Percentiles rank a stretch among this genome's conserved stretches.
Evolutionary conservation across 768 basidiomycete species (phyloP).

Genomic region (Coprinellus micaceus): DNA sequence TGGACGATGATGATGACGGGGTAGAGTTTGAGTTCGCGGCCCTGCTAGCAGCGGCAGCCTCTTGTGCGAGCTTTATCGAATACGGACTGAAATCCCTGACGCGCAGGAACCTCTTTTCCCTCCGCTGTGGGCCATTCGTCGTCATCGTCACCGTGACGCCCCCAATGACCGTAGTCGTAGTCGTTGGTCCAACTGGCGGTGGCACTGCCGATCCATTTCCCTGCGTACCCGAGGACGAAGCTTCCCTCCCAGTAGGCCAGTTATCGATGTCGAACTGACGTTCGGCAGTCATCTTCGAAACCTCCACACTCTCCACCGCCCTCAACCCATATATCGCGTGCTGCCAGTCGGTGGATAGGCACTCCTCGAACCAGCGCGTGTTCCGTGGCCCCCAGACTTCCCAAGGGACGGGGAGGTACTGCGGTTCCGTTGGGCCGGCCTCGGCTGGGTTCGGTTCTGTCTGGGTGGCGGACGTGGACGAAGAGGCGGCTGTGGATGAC

Average conservation of each 20-base stretch:
- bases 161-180: too few species aligned
- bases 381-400: constrained; percentile 47
- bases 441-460: background rate
- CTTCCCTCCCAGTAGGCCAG: background rate
- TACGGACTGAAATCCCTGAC: constrained; percentile 33
- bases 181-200: background rate
- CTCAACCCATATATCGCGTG: constrained; percentile 50
- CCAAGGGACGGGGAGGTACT: constrained; percentile 35
- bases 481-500: background rate
- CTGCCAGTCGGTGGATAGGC: constrained; percentile 51
- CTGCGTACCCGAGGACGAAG: background rate
- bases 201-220: background rate
- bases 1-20: too few species aligned
- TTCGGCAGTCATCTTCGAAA: constrained; percentile 6
- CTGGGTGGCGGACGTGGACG: background rate
- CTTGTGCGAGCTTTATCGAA: constrained; percentile 13
- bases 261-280: constrained; percentile 6
- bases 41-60: too few species aligned
- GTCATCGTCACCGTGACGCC: too few species aligned
- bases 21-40: too few species aligned
- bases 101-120: constrained; percentile 22
- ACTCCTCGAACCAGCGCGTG: constrained; percentile 54
- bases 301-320: constrained; percentile 42
- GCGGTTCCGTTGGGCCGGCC: constrained; percentile 5
- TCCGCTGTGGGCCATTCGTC: background rate